phyloP scores from a whole-genome alignment of 2,329 filamentous ascomycete genomes.

The Talaromyces albobiverticillius region DNA sequence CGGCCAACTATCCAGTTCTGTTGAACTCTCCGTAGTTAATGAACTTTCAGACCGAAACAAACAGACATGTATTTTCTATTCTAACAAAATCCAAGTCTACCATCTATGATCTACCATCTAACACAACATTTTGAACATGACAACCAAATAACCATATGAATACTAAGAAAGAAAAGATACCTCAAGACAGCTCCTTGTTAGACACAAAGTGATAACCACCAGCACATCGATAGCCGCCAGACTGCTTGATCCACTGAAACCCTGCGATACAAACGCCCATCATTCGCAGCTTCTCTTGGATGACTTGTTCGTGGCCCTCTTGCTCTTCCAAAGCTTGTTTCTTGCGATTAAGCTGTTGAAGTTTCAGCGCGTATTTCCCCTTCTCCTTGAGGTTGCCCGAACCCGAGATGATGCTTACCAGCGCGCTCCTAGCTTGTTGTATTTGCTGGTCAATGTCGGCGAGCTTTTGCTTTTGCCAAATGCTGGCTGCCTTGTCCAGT shows the following conservation, averaged over 20 bases:
- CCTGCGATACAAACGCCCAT: slow-evolving; percentile 59
- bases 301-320: not conserved
- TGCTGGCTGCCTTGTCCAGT: slow-evolving; percentile 12
- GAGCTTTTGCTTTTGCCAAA: not conserved
- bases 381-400: not conserved
- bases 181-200: too few relatives aligned
- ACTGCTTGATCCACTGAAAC: slow-evolving; percentile 60
- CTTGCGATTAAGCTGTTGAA: not conserved
- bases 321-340: slow-evolving; percentile 12
- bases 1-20: too few relatives aligned
- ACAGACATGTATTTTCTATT: too few relatives aligned
- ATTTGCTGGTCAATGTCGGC: not conserved
- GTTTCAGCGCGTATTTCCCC: not conserved
- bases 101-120: not conserved
- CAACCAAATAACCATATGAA: too few relatives aligned
- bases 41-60: too few relatives aligned
- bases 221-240: slow-evolving; percentile 59
- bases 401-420: too few relatives aligned
- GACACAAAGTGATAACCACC: slow-evolving; percentile 55
- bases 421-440: too few relatives aligned
- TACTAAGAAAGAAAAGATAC: too few relatives aligned
- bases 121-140: too few relatives aligned
- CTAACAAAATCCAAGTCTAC: too few relatives aligned
- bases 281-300: slow-evolving; percentile 48
- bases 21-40: too few relatives aligned